Evolutionary conservation across 192 early-diverging fungal species (phyloP).

Genomic region (Coemansia sp.): DNA sequence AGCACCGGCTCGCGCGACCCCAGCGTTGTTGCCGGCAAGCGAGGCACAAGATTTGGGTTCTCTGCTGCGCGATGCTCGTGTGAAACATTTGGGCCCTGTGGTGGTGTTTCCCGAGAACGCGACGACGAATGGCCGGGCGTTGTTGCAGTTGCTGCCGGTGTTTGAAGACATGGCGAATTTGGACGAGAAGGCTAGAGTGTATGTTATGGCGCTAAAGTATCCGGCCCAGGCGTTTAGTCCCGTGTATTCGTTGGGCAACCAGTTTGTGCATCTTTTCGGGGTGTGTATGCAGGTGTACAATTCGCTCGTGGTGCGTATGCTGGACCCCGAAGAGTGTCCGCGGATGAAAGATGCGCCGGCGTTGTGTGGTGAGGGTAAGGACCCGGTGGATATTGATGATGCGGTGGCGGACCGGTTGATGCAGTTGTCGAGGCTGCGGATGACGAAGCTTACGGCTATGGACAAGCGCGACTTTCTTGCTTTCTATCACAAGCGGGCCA

Average conservation of each 20-base stretch:
- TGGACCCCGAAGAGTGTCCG: constrained; percentile 56
- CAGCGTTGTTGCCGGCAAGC: constrained; percentile 33
- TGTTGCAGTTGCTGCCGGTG: constrained; percentile 72
- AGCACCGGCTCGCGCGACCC: constrained; percentile 26
- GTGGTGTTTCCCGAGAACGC: constrained; percentile 59
- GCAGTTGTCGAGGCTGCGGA: constrained; percentile 64
- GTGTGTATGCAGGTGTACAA: constrained; percentile 61
- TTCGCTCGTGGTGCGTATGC: constrained; percentile 50
- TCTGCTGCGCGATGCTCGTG: constrained; percentile 36
- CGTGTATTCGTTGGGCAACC: constrained; percentile 54
- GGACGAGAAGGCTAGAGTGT: constrained; percentile 58
- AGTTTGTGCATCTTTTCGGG: constrained; percentile 57
- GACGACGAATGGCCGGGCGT: constrained; percentile 81
- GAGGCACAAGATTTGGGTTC: constrained; percentile 23
- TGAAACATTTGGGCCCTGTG: constrained; percentile 20
- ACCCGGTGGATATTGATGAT: constrained; percentile 52
- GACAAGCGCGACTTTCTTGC: constrained; percentile 78
- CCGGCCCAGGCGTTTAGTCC: constrained; percentile 32
- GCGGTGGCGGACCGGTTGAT: constrained; percentile 58
- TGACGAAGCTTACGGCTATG: constrained; percentile 58
- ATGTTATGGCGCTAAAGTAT: constrained; percentile 53
- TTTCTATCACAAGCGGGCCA: constrained; percentile 55
- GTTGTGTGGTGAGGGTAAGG: constrained; percentile 26
- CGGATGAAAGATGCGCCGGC: constrained; percentile 60
- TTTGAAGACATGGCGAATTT: constrained; percentile 61